These are phyloP conservation scores for Hypoxylon sp. DNA, from an alignment of 2,329 filamentous ascomycete genomes.

Conservation along the genomic window DNA sequence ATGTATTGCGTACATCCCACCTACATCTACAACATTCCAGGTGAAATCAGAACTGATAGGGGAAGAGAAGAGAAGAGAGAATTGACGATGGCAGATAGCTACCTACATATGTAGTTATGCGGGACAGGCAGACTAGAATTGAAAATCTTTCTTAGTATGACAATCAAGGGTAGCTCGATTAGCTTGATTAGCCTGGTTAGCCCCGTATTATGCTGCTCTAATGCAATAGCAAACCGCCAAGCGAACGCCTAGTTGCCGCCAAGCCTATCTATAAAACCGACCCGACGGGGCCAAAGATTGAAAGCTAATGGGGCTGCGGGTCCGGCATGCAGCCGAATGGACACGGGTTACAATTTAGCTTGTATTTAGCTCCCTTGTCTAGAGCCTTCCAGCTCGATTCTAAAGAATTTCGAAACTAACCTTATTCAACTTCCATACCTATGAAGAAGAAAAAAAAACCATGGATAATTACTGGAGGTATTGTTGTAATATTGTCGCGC, in stretches of 20 bases:
- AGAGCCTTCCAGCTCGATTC: conserved; percentile 27
- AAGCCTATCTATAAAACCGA: conserved; percentile 38
- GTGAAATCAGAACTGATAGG: conserved; percentile 1
- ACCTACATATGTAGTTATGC: no score
- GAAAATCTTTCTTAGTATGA: conserved; percentile 39
- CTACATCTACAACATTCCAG: not conserved
- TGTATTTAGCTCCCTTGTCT: conserved; percentile 19
- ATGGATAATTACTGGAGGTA: conserved; percentile 2
- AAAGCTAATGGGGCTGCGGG: conserved; percentile 28
- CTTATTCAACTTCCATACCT: conserved; percentile 16
- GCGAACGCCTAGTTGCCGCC: conserved; percentile 24
- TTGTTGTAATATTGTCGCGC: conserved; percentile 12
- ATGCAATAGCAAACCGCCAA: conserved; percentile 33
- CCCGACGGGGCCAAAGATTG: conserved; percentile 38
- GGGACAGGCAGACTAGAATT: conserved; percentile 6
- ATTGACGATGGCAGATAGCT: conserved; percentile 29
- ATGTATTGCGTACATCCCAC: conserved; percentile 13
- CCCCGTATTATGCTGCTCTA: conserved; percentile 5
- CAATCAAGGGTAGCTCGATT: conserved; percentile 42
- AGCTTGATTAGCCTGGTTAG: conserved; percentile 9
- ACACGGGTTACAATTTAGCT: conserved; percentile 27
- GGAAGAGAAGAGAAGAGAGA: not conserved
- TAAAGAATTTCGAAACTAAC: conserved; percentile 37
- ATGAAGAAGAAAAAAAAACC: not conserved
- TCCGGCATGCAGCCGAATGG: conserved; percentile 43